Percentiles rank a stretch among this genome's conserved stretches.
Evolutionary conservation across 208 protist genomes (phyloP).

Genomic region (Jaenimonas drosophilae): DNA sequence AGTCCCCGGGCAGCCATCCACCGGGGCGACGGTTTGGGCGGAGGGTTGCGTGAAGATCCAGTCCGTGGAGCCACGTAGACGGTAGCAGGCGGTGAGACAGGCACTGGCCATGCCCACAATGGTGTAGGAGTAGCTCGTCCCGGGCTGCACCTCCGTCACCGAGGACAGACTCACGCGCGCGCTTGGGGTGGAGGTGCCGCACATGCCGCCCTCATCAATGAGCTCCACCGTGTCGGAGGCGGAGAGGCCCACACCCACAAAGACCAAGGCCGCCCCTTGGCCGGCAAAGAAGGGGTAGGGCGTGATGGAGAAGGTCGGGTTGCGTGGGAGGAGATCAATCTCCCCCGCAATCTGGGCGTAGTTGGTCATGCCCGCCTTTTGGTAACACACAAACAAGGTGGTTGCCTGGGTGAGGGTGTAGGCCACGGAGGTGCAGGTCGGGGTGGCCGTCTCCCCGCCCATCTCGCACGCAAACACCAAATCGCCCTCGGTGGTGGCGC

Average conservation of each 20-base stretch:
- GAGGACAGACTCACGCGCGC: conserved; percentile 19
- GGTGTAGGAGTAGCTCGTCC: conserved; percentile 38
- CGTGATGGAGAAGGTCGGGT: conserved; percentile 59
- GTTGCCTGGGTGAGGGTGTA: conserved; percentile 35
- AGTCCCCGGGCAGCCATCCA: conserved; percentile 23
- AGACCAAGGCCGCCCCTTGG: conserved; percentile 35
- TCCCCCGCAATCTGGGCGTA: conserved; percentile 41
- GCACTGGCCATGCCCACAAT: conserved; percentile 40
- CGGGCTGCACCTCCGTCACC: conserved; percentile 23
- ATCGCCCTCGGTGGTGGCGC: conserved; percentile 12
- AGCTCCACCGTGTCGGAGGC: conserved; percentile 41
- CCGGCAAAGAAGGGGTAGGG: conserved; percentile 58
- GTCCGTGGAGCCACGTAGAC: conserved; percentile 10
- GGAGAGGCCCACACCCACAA: conserved; percentile 43
- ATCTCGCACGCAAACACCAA: conserved; percentile 3
- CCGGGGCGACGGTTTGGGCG: conserved; percentile 2
- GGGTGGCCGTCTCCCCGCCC: conserved; percentile 1
- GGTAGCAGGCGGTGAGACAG: conserved; percentile 75
- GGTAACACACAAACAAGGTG: conserved; percentile 63
- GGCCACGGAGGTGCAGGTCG: conserved; percentile 52
- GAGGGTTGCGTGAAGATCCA: conserved; percentile 43
- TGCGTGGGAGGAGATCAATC: conserved; percentile 38
- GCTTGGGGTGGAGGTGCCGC: conserved; percentile 6
- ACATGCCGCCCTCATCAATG: conserved; percentile 18
- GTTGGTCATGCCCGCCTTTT: conserved; percentile 29